These are phyloP conservation scores for Fomes fomentarius DNA, from an alignment of 1,284 basidiomycete genomes.

Conservation along the genomic window DNA sequence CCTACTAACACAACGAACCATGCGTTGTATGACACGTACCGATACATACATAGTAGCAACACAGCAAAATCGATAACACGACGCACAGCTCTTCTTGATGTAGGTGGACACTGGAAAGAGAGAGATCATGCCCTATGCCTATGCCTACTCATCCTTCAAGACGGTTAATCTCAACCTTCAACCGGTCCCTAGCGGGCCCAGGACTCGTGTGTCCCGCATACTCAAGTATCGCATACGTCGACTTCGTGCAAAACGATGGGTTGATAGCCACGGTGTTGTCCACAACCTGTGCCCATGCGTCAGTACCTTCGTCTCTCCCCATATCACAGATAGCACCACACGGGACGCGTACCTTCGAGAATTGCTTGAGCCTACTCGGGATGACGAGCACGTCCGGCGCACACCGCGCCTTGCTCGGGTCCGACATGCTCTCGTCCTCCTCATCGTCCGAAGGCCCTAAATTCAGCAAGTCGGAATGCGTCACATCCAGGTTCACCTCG, in stretches of 20 bases:
- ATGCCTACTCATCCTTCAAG: constrained; percentile 5
- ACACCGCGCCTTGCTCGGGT: constrained; percentile 14
- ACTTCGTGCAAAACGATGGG: constrained; percentile 68
- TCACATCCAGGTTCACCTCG: constrained; percentile 88
- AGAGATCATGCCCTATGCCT: no score
- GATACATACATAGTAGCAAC: no score
- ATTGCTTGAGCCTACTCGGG: constrained; percentile 85
- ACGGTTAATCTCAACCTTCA: constrained; percentile 36
- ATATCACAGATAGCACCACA: not conserved
- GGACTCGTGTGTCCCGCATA: constrained; percentile 33
- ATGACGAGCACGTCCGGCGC: constrained; percentile 85
- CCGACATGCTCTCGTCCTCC: constrained; percentile 39
- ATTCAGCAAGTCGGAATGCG: constrained; percentile 62
- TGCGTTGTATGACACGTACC: no score
- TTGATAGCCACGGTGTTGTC: constrained; percentile 72
- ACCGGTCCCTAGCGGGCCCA: constrained; percentile 38
- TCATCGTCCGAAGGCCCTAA: constrained; percentile 41
- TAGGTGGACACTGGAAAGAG: no score
- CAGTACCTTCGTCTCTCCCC: not conserved
- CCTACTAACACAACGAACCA: no score
- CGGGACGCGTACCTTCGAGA: constrained; percentile 67
- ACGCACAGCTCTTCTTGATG: no score
- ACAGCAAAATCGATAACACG: no score
- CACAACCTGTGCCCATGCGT: constrained; percentile 51
- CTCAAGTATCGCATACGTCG: constrained; percentile 53